phyloP scores from a whole-genome alignment of 352 stramenopile genomes.

The Thraustochytrium sp. region DNA sequence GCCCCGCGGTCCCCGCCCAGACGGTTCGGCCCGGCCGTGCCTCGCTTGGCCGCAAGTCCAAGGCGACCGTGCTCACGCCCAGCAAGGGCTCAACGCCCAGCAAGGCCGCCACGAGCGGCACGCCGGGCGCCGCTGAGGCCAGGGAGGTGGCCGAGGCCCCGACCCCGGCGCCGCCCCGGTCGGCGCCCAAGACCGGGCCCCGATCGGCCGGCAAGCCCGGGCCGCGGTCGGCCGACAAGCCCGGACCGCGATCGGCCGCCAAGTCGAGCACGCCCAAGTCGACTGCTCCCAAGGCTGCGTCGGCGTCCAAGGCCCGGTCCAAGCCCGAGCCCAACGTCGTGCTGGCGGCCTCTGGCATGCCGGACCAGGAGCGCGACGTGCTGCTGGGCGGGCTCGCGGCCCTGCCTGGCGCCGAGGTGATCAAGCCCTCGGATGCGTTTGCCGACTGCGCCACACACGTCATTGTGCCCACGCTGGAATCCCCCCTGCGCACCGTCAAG shows the following conservation, averaged over 20 bases:
- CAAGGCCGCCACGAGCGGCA: neutral
- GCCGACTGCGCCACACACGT: constrained; percentile 21
- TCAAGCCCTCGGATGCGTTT: constrained; percentile 7
- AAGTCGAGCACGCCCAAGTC: too few species aligned
- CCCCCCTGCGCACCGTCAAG: constrained; percentile 8
- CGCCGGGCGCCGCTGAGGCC: neutral
- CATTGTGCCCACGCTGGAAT: neutral
- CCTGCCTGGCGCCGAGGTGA: neutral
- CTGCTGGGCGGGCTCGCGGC: neutral
- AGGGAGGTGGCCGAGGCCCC: neutral
- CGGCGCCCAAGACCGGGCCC: too few species aligned
- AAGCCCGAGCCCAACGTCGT: neutral
- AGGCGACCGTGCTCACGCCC: too few species aligned
- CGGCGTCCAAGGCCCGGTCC: neutral
- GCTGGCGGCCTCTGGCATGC: neutral
- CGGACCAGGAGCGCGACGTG: neutral
- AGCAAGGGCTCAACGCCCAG: too few species aligned
- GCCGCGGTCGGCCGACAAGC: too few species aligned
- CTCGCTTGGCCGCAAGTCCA: too few species aligned
- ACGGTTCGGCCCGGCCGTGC: too few species aligned
- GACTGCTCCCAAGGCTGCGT: too few species aligned
- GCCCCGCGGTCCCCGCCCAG: neutral
- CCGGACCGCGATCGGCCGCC: too few species aligned
- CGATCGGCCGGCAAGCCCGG: too few species aligned
- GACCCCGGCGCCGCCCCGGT: neutral